Conservation (phyloP, 2,329 filamentous ascomycete species). For the Aspergillus persii region DNA sequence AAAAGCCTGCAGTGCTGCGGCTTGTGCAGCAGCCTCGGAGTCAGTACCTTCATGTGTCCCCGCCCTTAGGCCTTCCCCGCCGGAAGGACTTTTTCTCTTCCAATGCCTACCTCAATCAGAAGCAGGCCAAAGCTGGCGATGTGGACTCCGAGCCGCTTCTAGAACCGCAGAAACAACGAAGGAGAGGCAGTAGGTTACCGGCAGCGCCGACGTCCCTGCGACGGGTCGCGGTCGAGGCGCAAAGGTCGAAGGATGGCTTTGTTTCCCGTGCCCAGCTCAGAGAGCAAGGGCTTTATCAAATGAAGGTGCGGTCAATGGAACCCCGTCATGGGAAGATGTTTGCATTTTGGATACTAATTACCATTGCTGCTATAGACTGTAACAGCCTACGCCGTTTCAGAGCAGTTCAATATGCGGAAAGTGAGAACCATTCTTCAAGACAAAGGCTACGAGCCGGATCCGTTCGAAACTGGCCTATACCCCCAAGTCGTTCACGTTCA, state of each 20-base stretch:
- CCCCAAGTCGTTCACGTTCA: constrained; percentile 65
- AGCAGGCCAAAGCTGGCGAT: constrained; percentile 21
- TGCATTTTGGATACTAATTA: constrained; percentile 1
- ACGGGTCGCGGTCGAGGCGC: constrained; percentile 81
- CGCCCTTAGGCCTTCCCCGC: constrained; percentile 42
- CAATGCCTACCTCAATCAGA: constrained; percentile 54
- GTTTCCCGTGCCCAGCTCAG: constrained; percentile 45
- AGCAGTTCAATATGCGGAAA: constrained; percentile 61
- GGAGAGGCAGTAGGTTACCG: constrained; percentile 50
- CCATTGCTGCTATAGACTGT: constrained; percentile 43
- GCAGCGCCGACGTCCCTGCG: constrained; percentile 72
- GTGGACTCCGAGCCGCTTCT: constrained; percentile 11
- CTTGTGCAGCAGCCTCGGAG: constrained; percentile 30
- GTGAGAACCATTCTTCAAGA: constrained; percentile 57
- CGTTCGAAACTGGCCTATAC: constrained; percentile 59
- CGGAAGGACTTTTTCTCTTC: constrained; percentile 67
- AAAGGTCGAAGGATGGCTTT: constrained; percentile 57
- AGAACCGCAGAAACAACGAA: constrained; percentile 40
- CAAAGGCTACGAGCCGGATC: constrained; percentile 63
- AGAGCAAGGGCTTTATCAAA: constrained; percentile 36
- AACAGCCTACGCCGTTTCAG: constrained; percentile 67
- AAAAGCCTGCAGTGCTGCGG: constrained; percentile 24
- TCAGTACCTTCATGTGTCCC: constrained; percentile 34
- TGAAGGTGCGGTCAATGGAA: constrained; percentile 29
- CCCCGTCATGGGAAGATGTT: too few relatives aligned